Evolutionary conservation across 495 filamentous ascomycete species (phyloP).

Genomic region (Podospora bellae-mahoneyi): DNA sequence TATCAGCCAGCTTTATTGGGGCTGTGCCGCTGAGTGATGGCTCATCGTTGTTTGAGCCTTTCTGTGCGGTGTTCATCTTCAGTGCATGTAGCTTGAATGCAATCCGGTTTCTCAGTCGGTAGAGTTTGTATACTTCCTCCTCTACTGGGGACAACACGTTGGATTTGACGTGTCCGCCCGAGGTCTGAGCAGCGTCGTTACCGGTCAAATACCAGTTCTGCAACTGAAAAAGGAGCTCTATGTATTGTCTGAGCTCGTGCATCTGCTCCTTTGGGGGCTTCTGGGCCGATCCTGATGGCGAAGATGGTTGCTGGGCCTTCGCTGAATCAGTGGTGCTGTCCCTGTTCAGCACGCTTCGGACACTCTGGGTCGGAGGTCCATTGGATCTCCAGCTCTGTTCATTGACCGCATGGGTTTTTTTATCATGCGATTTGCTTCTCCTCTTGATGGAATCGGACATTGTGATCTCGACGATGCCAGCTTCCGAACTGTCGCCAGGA

Average conservation of each 20-base stretch:
- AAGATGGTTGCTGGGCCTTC: not conserved
- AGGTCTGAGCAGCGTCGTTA: not conserved
- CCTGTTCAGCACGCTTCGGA: not conserved
- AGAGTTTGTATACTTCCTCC: not conserved
- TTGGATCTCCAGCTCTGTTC: not conserved
- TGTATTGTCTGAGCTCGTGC: not conserved
- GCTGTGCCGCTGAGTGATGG: not conserved
- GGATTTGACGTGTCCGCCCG: not conserved
- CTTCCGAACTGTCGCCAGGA: not conserved
- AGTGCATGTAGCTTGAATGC: not conserved
- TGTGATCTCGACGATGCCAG: not conserved
- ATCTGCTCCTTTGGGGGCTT: not conserved
- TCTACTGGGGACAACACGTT: not conserved
- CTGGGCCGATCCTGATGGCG: not conserved
- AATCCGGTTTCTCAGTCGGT: not conserved
- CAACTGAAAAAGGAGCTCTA: not conserved
- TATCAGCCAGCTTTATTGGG: not conserved
- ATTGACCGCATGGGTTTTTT: not conserved
- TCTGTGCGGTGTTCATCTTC: not conserved
- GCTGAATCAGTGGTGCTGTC: not conserved
- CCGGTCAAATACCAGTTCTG: not conserved
- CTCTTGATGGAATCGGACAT: not conserved
- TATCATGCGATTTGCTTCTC: not conserved
- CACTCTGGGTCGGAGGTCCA: not conserved
- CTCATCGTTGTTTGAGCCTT: not conserved